Evolutionary conservation across 495 filamentous ascomycete genomes (phyloP), one percentile per base, ranked within the genome.

Genomic region (Parathielavia appendiculata): DNA sequence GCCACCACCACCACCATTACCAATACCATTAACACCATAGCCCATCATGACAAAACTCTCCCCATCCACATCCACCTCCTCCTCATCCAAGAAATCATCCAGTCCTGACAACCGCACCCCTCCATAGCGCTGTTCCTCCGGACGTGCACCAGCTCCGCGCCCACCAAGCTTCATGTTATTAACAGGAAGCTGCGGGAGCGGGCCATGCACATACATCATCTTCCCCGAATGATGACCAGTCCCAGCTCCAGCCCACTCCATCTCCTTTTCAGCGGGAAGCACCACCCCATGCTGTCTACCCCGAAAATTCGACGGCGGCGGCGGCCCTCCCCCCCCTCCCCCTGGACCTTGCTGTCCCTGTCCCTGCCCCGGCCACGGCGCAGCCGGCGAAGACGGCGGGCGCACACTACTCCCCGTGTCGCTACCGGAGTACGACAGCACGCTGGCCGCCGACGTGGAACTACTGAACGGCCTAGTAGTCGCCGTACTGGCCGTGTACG

Each of bases 1-100:
- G 39, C 43, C 23, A 23, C 22, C 63, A 61, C 39, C 58, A 35
- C 22, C 51, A 26, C 6, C 16, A 58, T 50, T 26, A 32, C 51
- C 51, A 9, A 4, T 14, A 12, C 51, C 51, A 38, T 50, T 12
- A 36, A 39, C 48, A 36, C 48, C 26, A n/a, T n/a, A n/a, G n/a
- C 34, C 51, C 22, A 5, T 0, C 40, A 55, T 36, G 2, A 22
- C 40, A 46, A 55, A 55, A 2, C 23, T 55, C 39, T 35, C 23
- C 26, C 38, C 40, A 11, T 45, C 52, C 13, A 55, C 40, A 36
- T 55, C 52, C 23, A 46, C 40, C 13, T 34, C 52, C 26, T 32
- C 51, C 26, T 30, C 26, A 16, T 54, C 51, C 6, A 17, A 9
- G 14, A 23, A n/a, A 12, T 55, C 52, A 14, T 45, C 52, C 40